Base-by-base conservation (phyloP, 139 green algal genomes). In the Ettlia oleoabundans region DNA sequence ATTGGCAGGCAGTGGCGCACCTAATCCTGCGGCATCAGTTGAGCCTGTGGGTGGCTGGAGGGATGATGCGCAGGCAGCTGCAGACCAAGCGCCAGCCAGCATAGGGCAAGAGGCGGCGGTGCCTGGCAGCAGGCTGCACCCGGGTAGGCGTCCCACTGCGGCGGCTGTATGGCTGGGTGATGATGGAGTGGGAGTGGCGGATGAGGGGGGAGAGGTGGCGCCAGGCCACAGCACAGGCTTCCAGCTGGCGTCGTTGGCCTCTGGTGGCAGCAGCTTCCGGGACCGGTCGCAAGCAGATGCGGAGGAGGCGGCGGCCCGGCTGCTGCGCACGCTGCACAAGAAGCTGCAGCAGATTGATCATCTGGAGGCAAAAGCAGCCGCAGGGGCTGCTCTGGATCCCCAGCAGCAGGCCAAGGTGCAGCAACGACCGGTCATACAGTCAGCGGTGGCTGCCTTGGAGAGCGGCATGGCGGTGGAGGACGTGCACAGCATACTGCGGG, bases 291-390 rank as follows among this genome's bases (percentile, higher is more conserved):
- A 82, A 21, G 70, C 69, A 5, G 38, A 67, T 24, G 51, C 69
- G 2, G 76, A 86, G 61, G 78, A 71, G 30, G 86, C 77, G 55
- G 75, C 58, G 38, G 43, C 33, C 15, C 81, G 78, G 78, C 87
- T 95, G 86, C 40, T 81, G 22, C 82, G 90, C n/a, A 84, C 81
- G 22, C 40, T 97, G 73, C 52, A 69, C 21, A 96, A 96, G 84
- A 98, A 98, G 92, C 83, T 97, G 85, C 90, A 96, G 86, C 93
- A 97, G 88, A 88, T 95, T 24, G 85, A 89, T 21, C 64, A 43
- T 24, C 69, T 95, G 41, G 88, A 90, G 47, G 76, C 9, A 21
- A 82, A 85, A 18, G 30, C 76, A 67, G 58, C 37, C 28, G 58
- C n/a, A 0, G 88, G 85, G 0, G 37, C 21, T 6, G 10, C 68